phyloP scores from a whole-genome alignment of 768 basidiomycete genomes.

The Boletus pseudopeckii region DNA sequence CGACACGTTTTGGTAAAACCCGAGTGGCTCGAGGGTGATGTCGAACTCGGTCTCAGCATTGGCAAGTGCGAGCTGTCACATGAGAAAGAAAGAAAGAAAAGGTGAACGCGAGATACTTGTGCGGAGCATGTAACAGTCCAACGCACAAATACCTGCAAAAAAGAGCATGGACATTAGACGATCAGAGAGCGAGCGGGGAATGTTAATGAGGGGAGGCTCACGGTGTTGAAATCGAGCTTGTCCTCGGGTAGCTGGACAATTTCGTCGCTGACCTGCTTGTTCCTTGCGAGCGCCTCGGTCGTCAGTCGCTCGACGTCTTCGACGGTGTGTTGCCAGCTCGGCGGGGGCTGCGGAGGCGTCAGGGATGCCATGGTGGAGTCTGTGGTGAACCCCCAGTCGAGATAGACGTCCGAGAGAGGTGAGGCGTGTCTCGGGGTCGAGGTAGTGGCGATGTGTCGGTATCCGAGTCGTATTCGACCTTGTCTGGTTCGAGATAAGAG shows the following conservation, averaged over 20 bases:
- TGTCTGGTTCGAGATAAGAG: not conserved
- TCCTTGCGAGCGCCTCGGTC: constrained; percentile 54
- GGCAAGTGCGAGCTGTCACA: constrained; percentile 54
- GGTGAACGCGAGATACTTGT: constrained; percentile 6
- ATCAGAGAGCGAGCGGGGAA: not conserved
- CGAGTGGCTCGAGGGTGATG: constrained; percentile 51
- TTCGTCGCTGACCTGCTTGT: constrained; percentile 56
- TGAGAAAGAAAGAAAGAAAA: not conserved
- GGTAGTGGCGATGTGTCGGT: constrained; percentile 9
- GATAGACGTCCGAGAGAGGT: not conserved
- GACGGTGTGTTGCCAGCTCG: constrained; percentile 65
- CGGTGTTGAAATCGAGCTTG: constrained; percentile 65
- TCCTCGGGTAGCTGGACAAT: constrained; percentile 56
- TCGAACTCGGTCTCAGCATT: constrained; percentile 55
- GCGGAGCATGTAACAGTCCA: not conserved
- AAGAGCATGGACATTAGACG: not conserved
- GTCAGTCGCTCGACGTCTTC: constrained; percentile 58
- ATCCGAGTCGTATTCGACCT: not conserved
- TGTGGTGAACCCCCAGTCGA: constrained; percentile 4
- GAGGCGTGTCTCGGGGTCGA: not conserved
- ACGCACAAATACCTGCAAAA: constrained; percentile 73
- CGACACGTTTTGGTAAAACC: constrained; percentile 83
- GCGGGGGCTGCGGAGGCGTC: constrained; percentile 64
- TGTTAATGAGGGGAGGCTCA: constrained; percentile 33
- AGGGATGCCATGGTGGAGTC: constrained; percentile 42